A percentile compares a stretch with the other conserved stretches of the same genome.
These are phyloP conservation scores for Staphylotrichum tortipilum DNA, from an alignment of 495 filamentous ascomycete species.

Conservation along the genomic window DNA sequence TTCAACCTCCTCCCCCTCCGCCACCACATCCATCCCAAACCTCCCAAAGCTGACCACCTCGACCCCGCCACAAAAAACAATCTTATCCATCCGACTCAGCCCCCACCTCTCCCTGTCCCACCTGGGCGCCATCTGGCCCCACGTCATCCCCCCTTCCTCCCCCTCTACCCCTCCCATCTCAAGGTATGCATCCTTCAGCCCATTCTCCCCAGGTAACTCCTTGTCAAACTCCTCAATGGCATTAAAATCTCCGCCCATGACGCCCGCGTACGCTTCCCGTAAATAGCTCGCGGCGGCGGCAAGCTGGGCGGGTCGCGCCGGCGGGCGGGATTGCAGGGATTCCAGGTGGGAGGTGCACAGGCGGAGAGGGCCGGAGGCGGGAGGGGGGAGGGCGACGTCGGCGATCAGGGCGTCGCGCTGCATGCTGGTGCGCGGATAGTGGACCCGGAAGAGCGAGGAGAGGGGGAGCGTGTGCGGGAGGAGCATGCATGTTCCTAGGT, in stretches of 20 bases:
- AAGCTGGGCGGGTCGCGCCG: conserved; percentile 38
- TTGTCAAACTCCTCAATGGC: conserved; percentile 46
- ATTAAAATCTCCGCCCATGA: conserved; percentile 45
- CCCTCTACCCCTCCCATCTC: conserved; percentile 42
- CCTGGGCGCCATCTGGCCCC: conserved; percentile 43
- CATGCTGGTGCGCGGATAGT: conserved; percentile 35
- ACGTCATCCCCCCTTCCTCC: conserved; percentile 44
- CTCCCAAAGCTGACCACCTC: conserved; percentile 26
- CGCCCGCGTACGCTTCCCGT: conserved; percentile 9
- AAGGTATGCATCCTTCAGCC: conserved; percentile 45
- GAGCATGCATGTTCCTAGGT: conserved; percentile 47
- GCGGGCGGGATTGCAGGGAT: conserved; percentile 33
- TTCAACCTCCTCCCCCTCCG: conserved; percentile 10
- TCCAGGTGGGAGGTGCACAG: conserved; percentile 50
- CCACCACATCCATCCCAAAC: conserved; percentile 33
- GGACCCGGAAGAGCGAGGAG: conserved; percentile 36
- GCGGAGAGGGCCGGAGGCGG: conserved; percentile 26
- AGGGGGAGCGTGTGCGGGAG: conserved; percentile 37
- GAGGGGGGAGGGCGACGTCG: conserved; percentile 30
- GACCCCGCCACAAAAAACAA: conserved; percentile 28
- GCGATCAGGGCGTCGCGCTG: conserved; percentile 45
- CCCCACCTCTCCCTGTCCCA: conserved; percentile 30
- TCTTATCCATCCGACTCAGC: conserved; percentile 45
- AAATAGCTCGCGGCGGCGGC: conserved; percentile 32
- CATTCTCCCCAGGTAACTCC: conserved; percentile 36